Base-by-base conservation (phyloP, 2,329 filamentous ascomycete genomes). In the Nannizziopsis barbatae region DNA sequence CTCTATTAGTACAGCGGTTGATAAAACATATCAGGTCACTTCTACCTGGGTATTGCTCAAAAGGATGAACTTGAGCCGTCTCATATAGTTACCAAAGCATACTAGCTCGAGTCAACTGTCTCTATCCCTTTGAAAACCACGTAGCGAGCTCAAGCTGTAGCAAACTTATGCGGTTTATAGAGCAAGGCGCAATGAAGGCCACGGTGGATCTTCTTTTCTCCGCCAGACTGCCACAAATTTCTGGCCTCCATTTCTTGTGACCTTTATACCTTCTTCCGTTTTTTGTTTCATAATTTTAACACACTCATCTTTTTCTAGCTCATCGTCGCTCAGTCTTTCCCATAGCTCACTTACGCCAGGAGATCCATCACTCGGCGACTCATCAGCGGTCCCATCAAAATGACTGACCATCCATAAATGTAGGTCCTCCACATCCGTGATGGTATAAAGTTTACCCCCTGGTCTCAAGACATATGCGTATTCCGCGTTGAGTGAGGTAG, bases 251-350 rank as follows among this genome's bases (percentile, higher is more conserved):
- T 96, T 95, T 62, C 92, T 79, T 58, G 81, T 79, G 11, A 98
- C 92, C 71, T 98, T 98, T 73, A 95, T 95, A 31, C 89, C 87
- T 71, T 98, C 93, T 66, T 98, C 92, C 2, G 93, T 98, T 69
- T 92, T 88, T 32, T 75, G 69, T 53, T 74, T 74, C 79, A 83
- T 83, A 56, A 75, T 71, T 60, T 69, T 72, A 56, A 83, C 79
- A 58, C 81, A 83, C 9, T 67, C 72, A 49, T 74, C 76, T 6
- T 68, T 72, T 2, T 76, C 65, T 3, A 76, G 70, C n/a, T 74
- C 69, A 46, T 67, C 67, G 41, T 73, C 77, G 0, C 74, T 58
- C 3, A 95, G 73, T 52, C 86, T 74, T 68, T 87, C 84, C 66
- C 94, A 96, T 42, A 84, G 77, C 52, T 70, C 66, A 47, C 61